Evolutionary conservation across 2,329 filamentous ascomycete genomes (phyloP).

Genomic region (Arachnopeziza araneosa): DNA sequence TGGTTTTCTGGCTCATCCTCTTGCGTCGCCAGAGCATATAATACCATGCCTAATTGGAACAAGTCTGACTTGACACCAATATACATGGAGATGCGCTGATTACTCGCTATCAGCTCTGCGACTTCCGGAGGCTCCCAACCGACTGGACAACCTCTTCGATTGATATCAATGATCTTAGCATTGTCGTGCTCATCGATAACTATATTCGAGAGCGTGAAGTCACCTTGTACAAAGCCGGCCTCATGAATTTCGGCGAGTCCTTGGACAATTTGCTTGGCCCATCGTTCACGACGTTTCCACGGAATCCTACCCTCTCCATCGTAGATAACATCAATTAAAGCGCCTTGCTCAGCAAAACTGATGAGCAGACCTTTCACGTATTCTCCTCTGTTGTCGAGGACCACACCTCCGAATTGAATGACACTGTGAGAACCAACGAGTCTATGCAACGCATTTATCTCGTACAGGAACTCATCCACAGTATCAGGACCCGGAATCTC

Average conservation of each 20-base stretch:
- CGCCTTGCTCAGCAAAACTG: conserved; percentile 77
- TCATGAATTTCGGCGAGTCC: conserved; percentile 92
- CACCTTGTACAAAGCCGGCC: conserved; percentile 91
- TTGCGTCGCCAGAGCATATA: conserved; percentile 85
- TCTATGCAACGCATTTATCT: conserved; percentile 87
- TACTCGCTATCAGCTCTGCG: conserved; percentile 75
- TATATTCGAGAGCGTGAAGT: conserved; percentile 96
- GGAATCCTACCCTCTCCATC: conserved; percentile 57
- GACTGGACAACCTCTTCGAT: conserved; percentile 90
- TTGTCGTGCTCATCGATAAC: conserved; percentile 81
- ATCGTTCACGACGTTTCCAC: conserved; percentile 73
- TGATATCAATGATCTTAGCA: conserved; percentile 98
- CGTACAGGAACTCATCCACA: conserved; percentile 94
- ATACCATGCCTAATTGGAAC: conserved; percentile 89
- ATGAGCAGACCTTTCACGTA: conserved; percentile 85
- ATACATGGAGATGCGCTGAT: conserved; percentile 90
- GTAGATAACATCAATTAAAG: conserved; percentile 86
- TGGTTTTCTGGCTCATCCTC: conserved; percentile 85
- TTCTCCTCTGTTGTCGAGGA: conserved; percentile 71
- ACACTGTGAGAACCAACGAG: conserved; percentile 69
- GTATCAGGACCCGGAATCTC: conserved; percentile 95
- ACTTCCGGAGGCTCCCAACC: conserved; percentile 97
- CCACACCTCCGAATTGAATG: conserved; percentile 80
- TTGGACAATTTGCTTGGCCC: conserved; percentile 86
- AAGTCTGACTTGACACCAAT: conserved; percentile 97